phyloP scores from a whole-genome alignment of 108 stramenopile genomes.

The Stephanodiscus minutulus region DNA sequence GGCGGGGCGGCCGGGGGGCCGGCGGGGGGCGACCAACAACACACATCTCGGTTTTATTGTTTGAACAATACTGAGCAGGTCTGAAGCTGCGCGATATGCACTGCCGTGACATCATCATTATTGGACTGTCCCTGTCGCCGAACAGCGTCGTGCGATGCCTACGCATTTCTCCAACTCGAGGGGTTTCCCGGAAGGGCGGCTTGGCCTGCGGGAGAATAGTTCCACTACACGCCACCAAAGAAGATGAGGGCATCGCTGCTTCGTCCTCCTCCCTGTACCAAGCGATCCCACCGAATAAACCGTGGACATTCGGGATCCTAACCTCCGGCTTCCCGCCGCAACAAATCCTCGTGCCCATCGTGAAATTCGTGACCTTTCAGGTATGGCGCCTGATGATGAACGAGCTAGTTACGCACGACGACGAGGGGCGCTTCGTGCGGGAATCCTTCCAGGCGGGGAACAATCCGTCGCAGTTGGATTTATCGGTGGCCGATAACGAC shows the following conservation, averaged over 20 bases:
- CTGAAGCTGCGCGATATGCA: not conserved
- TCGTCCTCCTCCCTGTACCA: conserved; percentile 27
- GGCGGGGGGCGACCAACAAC: too few species aligned
- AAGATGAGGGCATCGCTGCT: not conserved
- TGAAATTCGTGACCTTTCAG: conserved; percentile 55
- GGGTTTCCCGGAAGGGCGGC: too few species aligned
- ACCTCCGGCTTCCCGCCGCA: conserved; percentile 57
- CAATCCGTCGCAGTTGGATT: conserved; percentile 33
- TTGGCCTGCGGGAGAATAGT: not conserved
- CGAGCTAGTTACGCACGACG: conserved; percentile 51
- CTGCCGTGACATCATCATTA: not conserved
- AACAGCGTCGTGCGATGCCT: not conserved
- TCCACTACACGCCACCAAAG: not conserved
- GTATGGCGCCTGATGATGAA: conserved; percentile 58
- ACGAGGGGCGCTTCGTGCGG: conserved; percentile 47
- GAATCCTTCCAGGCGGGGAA: conserved; percentile 55
- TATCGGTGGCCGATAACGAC: not conserved
- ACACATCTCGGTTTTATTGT: too few species aligned
- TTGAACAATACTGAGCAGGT: too few species aligned
- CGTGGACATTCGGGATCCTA: conserved; percentile 52
- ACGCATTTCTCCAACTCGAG: not conserved
- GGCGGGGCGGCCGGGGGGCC: too few species aligned
- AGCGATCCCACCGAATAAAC: conserved; percentile 30
- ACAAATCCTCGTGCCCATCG: conserved; percentile 51
- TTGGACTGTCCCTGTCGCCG: not conserved